Conservation (phyloP, 768 basidiomycete genomes). For the Russula sp. region DNA sequence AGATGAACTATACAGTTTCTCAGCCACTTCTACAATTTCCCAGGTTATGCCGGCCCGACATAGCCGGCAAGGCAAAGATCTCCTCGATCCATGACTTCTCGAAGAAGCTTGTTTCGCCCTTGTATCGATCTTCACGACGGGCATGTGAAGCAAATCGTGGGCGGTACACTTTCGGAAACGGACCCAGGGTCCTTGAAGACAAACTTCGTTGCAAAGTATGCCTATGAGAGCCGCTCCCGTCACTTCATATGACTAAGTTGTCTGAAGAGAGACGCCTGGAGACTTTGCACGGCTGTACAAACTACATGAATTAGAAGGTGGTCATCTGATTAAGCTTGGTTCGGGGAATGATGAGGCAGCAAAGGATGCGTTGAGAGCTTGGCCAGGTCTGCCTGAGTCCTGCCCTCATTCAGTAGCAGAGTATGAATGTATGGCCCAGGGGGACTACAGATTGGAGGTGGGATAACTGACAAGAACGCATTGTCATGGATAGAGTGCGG, state of each 20-base stretch:
- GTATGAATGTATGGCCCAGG: background rate
- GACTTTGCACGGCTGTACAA: conserved; percentile 79
- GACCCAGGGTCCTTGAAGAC: conserved; percentile 59
- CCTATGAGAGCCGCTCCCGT: conserved; percentile 21
- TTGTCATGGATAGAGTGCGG: conserved; percentile 78
- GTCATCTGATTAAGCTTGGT: conserved; percentile 96
- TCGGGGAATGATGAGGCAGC: conserved; percentile 88
- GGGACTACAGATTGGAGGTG: conserved; percentile 88
- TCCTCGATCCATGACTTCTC: conserved; percentile 4
- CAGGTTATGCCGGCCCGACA: conserved; percentile 22
- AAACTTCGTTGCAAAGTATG: conserved; percentile 87
- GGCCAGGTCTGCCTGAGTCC: conserved; percentile 54
- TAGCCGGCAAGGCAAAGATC: background rate
- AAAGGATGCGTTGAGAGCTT: conserved; percentile 67
- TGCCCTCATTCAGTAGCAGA: background rate
- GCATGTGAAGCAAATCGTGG: conserved; percentile 96
- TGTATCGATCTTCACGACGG: conserved; percentile 97
- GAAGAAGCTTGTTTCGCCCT: conserved; percentile 63
- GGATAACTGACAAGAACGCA: conserved; percentile 79
- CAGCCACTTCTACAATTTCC: conserved; percentile 32
- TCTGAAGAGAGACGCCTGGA: conserved; percentile 60
- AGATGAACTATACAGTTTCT: conserved; percentile 36
- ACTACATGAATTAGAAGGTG: conserved; percentile 62
- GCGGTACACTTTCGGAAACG: conserved; percentile 77
- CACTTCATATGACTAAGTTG: conserved; percentile 13